phyloP scores from a whole-genome alignment of 2,329 filamentous ascomycete genomes.

The Camptophora hylomeconis region DNA sequence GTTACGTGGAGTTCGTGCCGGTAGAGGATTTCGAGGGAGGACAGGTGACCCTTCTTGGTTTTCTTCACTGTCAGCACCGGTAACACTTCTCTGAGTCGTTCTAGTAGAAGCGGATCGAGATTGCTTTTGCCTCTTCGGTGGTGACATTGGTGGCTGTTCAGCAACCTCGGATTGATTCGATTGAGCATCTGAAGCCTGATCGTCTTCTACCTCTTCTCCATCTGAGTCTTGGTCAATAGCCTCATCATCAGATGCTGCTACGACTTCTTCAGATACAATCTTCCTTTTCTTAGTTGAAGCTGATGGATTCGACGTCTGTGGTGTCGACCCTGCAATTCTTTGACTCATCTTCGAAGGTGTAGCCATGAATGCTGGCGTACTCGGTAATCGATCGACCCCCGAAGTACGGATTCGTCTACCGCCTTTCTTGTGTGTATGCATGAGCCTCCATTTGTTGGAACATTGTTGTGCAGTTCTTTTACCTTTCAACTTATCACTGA shows the following conservation, averaged over 20 bases:
- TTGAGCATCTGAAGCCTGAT: no score
- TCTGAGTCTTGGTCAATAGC: slow-evolving; percentile 8
- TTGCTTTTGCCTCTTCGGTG: no score
- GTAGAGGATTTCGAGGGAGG: slow-evolving; percentile 4
- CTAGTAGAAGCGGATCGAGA: no score
- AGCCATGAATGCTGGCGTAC: slow-evolving; percentile 5
- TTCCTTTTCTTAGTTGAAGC: slow-evolving; percentile 1
- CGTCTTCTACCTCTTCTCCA: slow-evolving; percentile 4
- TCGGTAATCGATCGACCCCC: slow-evolving; percentile 8
- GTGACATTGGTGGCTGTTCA: no score
- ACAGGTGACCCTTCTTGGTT: slow-evolving; percentile 1
- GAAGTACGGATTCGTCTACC: slow-evolving; percentile 10
- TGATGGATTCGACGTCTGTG: no score
- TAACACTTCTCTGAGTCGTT: no score
- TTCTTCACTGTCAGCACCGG: no score
- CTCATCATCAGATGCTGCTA: slow-evolving; percentile 3
- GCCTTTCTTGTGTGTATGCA: slow-evolving; percentile 9
- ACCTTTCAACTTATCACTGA: slow-evolving; percentile 15
- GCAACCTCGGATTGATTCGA: no score
- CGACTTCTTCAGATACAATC: neutral
- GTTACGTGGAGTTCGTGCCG: slow-evolving; percentile 9
- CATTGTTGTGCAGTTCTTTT: slow-evolving; percentile 16
- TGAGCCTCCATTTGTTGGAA: slow-evolving; percentile 15
- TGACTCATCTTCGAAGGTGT: slow-evolving; percentile 14
- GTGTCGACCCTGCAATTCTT: slow-evolving; percentile 6